Evolutionary conservation across 2,329 filamentous ascomycete genomes (phyloP).

Genomic region (Exophiala viscosa): DNA sequence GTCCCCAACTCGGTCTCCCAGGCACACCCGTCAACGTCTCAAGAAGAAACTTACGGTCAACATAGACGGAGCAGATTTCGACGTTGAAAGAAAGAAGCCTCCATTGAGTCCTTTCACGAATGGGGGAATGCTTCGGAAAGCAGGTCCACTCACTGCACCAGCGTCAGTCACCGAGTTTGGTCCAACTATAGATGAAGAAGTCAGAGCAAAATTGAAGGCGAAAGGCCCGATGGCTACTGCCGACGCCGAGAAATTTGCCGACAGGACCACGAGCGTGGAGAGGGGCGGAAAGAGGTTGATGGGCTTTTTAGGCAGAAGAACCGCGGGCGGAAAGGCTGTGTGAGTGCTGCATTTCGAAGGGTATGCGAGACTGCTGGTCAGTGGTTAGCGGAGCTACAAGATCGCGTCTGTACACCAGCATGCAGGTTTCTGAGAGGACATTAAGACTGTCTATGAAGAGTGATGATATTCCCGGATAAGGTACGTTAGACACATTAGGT

Average conservation of each 20-base stretch:
- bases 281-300: conserved; percentile 21
- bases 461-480: too few species aligned
- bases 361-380: too few species aligned
- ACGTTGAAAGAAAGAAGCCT: conserved; percentile 14
- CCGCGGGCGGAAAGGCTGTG: conserved; percentile 6
- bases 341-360: neutral
- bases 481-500: too few species aligned
- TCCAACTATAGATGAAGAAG: conserved; percentile 20
- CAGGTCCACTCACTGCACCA: conserved; percentile 15
- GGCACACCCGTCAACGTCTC: conserved; percentile 11
- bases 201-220: conserved; percentile 5
- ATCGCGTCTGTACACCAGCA: too few species aligned
- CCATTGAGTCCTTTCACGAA: conserved; percentile 27
- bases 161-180: conserved; percentile 22
- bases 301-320: conserved; percentile 21
- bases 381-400: too few species aligned
- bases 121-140: conserved; percentile 25
- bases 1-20: conserved; percentile 14
- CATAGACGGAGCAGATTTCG: conserved; percentile 17
- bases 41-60: conserved; percentile 23
- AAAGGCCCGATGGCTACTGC: neutral
- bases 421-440: too few species aligned
- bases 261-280: conserved; percentile 18
- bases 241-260: conserved; percentile 2
- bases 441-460: too few species aligned